Percentiles rank a stretch among this genome's conserved stretches.
These are phyloP conservation scores for Backusella morwellensis DNA, from an alignment of 192 early-diverging fungal genomes.

Conservation along the genomic window DNA sequence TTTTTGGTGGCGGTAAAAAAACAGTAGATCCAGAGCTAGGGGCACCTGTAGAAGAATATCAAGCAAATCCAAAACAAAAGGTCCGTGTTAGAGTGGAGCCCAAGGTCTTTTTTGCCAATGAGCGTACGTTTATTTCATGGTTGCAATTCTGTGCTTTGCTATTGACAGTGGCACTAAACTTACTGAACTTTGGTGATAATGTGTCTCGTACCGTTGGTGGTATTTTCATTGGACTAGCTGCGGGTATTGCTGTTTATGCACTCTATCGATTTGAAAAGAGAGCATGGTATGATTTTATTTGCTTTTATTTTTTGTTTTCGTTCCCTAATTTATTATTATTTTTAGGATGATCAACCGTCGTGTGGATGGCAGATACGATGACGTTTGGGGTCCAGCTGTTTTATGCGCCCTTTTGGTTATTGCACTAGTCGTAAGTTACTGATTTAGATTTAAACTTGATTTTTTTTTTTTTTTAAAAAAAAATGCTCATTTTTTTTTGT, in stretches of 20 bases:
- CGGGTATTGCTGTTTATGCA: conserved; percentile 31
- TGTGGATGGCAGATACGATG: conserved; percentile 57
- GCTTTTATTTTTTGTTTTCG: neutral
- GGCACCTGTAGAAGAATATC: conserved; percentile 4
- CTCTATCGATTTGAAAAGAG: conserved; percentile 34
- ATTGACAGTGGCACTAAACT: conserved; percentile 62
- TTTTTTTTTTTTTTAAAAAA: neutral
- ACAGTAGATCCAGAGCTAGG: neutral
- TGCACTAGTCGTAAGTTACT: conserved; percentile 40
- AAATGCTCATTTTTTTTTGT: neutral
- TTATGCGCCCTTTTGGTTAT: conserved; percentile 51
- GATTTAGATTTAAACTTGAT: neutral
- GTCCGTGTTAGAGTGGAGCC: conserved; percentile 45
- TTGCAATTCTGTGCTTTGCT: conserved; percentile 68
- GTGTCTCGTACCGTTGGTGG: conserved; percentile 18
- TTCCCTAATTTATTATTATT: neutral
- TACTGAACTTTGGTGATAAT: conserved; percentile 62
- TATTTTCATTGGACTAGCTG: conserved; percentile 30
- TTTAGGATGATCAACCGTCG: conserved; percentile 35
- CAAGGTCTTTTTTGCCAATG: conserved; percentile 89
- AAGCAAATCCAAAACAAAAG: conserved; percentile 9
- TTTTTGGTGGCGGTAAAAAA: neutral
- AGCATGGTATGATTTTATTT: conserved; percentile 24
- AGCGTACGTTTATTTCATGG: conserved; percentile 85
- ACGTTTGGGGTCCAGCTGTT: conserved; percentile 33